Evolutionary conservation across 768 basidiomycete species (phyloP), one percentile per base, ranked within the genome.

Genomic region (Mycena capillaripes): DNA sequence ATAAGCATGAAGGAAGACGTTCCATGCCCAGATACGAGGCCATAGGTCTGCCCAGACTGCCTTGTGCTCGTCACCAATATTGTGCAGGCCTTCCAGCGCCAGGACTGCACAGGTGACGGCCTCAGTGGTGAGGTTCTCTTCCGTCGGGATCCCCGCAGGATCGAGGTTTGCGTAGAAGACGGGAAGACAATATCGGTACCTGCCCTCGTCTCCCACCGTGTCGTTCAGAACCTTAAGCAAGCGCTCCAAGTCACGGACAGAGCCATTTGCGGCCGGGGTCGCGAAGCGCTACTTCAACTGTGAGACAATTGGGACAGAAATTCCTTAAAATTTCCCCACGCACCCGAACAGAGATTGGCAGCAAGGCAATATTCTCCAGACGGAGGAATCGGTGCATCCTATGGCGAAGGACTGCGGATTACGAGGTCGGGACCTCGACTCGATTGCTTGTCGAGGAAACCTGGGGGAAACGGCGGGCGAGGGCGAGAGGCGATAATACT

Each of bases 1-100:
- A 52, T 63, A 25, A 0, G 46, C 23, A 32, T 63, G 36, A 11
- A 63, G 7, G n/a, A 34, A 50, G 32, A 21, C 10, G 34, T 25
- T 36, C 62, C 62, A 63, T 2, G 44, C 32, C 30, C 30, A 63
- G 9, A 63, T 14, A 2, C 62, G 62, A 1, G 62, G 62, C 62
- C 62, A 63, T 11, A 63, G n/a, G 30, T 63, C 62, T 19, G 29
- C 4, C 52, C n/a, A 38, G 1, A 10, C 62, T 10, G 5, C 4
- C 23, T 50, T 52, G 14, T 21, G 46, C 30, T 12, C 4, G 23
- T 23, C 50, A 0, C 4, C 17, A 12, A 52, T 11, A 0, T 21
- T 9, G 46, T 38, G 46, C 32, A 63, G 25, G 3, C 11, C 44
- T 4, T 11, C 21, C 2, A 63, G 4, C 6, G 62, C 48, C 19